A percentile compares a stretch with the other conserved stretches of the same genome.
Conservation (phyloP, 306 rosid genomes). For the Fragaria vesca region DNA sequence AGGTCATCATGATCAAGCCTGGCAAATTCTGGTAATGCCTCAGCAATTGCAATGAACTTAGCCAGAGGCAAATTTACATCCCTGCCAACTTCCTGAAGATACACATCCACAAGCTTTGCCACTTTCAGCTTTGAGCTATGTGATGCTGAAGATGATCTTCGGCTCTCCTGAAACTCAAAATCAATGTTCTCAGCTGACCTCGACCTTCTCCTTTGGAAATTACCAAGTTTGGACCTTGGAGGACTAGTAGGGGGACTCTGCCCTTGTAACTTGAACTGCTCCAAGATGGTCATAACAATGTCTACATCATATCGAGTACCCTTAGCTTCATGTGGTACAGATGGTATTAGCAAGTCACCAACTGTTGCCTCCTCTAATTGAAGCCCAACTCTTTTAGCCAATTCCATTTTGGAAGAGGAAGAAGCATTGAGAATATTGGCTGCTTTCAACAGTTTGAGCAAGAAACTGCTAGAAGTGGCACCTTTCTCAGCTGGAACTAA, state of each 20-base stretch:
- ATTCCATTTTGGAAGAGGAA: slow-evolving; percentile 72
- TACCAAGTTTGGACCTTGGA: slow-evolving; percentile 58
- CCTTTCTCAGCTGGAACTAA: slow-evolving; percentile 87
- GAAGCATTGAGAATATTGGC: slow-evolving; percentile 87
- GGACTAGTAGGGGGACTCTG: slow-evolving; percentile 95
- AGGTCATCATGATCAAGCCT: slow-evolving; percentile 94
- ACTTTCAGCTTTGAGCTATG: slow-evolving; percentile 85
- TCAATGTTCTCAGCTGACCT: slow-evolving; percentile 89
- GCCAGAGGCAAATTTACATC: slow-evolving; percentile 71
- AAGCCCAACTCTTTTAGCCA: slow-evolving; percentile 73
- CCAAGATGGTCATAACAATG: slow-evolving; percentile 68
- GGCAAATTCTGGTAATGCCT: slow-evolving; percentile 86
- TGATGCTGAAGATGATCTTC: slow-evolving; percentile 95
- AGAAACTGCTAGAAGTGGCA: slow-evolving; percentile 80
- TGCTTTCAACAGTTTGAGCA: slow-evolving; percentile 82
- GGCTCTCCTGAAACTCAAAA: slow-evolving; percentile 86
- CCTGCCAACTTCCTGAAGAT: slow-evolving; percentile 80
- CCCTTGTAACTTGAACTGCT: slow-evolving; percentile 75
- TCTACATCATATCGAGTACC: slow-evolving; percentile 70
- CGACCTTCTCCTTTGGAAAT: slow-evolving; percentile 76
- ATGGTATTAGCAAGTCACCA: slow-evolving; percentile 77
- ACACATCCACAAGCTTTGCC: slow-evolving; percentile 85
- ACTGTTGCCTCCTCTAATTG: slow-evolving; percentile 85
- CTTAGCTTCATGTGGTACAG: slow-evolving; percentile 39
- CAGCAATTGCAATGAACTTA: slow-evolving; percentile 74